These are phyloP conservation scores for Penicillium sp. DNA, from an alignment of 2,329 filamentous ascomycete species.

Conservation along the genomic window DNA sequence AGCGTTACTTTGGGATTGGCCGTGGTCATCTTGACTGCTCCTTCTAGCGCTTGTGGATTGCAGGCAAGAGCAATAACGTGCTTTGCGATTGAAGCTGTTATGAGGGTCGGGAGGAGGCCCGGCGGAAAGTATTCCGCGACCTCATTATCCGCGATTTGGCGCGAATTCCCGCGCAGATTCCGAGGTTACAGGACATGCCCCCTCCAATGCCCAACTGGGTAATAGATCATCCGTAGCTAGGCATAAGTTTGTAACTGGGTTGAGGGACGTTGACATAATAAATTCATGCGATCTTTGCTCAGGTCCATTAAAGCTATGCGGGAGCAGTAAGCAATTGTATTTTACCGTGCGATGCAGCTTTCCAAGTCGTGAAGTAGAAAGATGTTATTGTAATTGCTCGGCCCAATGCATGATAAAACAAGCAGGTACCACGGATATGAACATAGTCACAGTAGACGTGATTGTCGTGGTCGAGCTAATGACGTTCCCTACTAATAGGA, in stretches of 20 bases:
- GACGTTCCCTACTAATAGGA: too few relatives aligned
- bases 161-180: slow-evolving; percentile 27
- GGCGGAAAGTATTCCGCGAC: slow-evolving; percentile 26
- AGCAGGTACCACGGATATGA: too few relatives aligned
- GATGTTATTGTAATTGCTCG: not conserved
- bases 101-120: not conserved
- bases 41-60: not conserved
- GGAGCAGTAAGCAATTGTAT: not conserved
- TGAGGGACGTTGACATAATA: not conserved
- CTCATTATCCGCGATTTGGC: slow-evolving; percentile 21
- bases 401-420: too few relatives aligned
- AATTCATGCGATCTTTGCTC: not conserved
- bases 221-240: not conserved
- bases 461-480: too few relatives aligned
- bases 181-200: slow-evolving; percentile 9
- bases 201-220: not conserved
- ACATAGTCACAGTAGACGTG: too few relatives aligned
- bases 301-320: too few relatives aligned
- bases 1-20: slow-evolving; percentile 42
- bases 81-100: not conserved
- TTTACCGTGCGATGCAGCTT: not conserved
- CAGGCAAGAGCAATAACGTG: not conserved
- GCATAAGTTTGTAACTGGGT: not conserved
- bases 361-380: not conserved
- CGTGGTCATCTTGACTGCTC: slow-evolving; percentile 15